Evolutionary conservation across 257 asterid species (phyloP).

Genomic region (Solanum megistacrolobum): DNA sequence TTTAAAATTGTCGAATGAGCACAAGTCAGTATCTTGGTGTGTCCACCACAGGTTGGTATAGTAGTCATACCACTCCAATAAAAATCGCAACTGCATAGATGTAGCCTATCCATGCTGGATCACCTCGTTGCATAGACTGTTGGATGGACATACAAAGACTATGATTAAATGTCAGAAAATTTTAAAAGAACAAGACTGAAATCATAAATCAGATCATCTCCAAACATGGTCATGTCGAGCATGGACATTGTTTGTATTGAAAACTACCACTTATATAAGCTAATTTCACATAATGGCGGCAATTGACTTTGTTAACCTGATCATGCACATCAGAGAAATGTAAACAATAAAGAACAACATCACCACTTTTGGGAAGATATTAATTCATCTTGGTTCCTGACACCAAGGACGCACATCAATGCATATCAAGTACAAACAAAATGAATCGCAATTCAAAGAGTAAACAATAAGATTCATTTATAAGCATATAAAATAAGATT

Average conservation of each 20-base stretch:
- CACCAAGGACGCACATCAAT: background rate
- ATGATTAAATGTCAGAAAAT: slow-evolving; percentile 5
- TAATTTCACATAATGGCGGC: background rate
- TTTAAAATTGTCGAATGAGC: background rate
- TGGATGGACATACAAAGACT: background rate
- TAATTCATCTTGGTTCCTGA: background rate
- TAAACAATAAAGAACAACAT: background rate
- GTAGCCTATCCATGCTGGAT: slow-evolving; percentile 98
- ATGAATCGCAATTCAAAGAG: background rate
- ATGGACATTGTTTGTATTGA: background rate
- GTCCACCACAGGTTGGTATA: background rate
- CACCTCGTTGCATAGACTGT: slow-evolving; percentile 97
- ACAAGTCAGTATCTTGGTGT: background rate
- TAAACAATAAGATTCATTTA: background rate
- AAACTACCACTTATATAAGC: background rate
- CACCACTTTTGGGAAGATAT: background rate
- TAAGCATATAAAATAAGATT: background rate
- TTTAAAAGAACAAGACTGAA: background rate
- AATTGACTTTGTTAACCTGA: background rate
- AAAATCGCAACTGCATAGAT: slow-evolving; percentile 78
- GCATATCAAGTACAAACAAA: background rate
- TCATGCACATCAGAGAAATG: background rate
- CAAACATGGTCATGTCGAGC: background rate
- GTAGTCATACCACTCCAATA: slow-evolving; percentile 83
- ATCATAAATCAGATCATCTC: background rate